Evolutionary conservation across 306 rosid genomes (phyloP).

Genomic region (Quercus rubra): DNA sequence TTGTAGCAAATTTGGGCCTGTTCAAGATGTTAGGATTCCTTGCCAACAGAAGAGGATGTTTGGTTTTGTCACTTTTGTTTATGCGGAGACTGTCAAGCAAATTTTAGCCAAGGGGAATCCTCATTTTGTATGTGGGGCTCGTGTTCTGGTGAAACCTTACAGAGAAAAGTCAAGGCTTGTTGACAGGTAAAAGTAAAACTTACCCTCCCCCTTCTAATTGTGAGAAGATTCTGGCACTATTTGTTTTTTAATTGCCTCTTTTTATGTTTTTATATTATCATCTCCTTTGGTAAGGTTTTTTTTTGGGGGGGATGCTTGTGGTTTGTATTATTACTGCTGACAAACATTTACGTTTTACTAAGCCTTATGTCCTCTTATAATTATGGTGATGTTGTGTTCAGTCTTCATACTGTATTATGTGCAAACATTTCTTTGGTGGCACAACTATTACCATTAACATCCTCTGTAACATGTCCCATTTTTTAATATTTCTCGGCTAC

Average conservation of each 20-base stretch:
- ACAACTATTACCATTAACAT: background rate
- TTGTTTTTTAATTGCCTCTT: background rate
- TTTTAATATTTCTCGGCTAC: background rate
- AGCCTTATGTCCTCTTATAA: background rate
- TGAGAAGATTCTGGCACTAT: background rate
- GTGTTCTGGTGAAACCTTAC: constrained; percentile 50
- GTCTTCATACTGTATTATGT: background rate
- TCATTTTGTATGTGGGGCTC: constrained; percentile 44
- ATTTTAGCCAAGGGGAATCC: constrained; percentile 42
- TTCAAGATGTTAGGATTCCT: constrained; percentile 52
- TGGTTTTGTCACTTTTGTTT: constrained; percentile 50
- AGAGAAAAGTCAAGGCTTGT: constrained; percentile 38
- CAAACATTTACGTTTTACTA: background rate
- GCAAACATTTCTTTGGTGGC: background rate
- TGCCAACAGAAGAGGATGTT: constrained; percentile 53
- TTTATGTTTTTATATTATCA: background rate
- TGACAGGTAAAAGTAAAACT: constrained; percentile 35
- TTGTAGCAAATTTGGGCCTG: constrained; percentile 50
- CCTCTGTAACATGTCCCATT: background rate
- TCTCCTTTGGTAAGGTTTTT: background rate
- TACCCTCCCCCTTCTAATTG: background rate
- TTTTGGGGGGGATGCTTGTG: background rate
- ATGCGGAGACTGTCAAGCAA: constrained; percentile 38
- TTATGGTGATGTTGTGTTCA: background rate
- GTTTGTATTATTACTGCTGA: background rate